phyloP scores from a whole-genome alignment of 495 filamentous ascomycete genomes.

The Letharia lupina region DNA sequence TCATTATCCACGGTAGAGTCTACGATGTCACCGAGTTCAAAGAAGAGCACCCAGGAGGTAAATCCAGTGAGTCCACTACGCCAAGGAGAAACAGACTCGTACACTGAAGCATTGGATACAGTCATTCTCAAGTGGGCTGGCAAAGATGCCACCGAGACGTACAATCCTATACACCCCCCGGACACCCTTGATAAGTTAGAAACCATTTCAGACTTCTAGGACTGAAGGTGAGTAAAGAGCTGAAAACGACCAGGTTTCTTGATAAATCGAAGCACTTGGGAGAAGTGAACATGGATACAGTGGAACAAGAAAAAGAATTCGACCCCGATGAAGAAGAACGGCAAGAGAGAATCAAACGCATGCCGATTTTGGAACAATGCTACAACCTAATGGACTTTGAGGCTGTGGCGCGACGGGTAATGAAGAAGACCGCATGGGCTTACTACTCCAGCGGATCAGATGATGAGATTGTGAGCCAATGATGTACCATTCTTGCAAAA shows the following conservation, averaged over 20 bases:
- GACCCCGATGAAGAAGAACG: slow-evolving; percentile 73
- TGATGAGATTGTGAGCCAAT: slow-evolving; percentile 79
- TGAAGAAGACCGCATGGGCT: slow-evolving; percentile 94
- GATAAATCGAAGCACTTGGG: slow-evolving; percentile 84
- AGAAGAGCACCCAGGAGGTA: slow-evolving; percentile 83
- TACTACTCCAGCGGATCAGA: slow-evolving; percentile 96
- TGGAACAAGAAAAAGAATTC: slow-evolving; percentile 59
- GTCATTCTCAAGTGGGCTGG: slow-evolving; percentile 76
- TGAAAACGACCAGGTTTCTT: slow-evolving; percentile 10
- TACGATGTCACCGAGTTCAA: slow-evolving; percentile 92
- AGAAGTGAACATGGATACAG: slow-evolving; percentile 80
- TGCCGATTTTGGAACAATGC: slow-evolving; percentile 80
- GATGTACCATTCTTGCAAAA: neutral
- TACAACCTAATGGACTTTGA: slow-evolving; percentile 96
- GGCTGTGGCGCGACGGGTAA: slow-evolving; percentile 72
- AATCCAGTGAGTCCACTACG: slow-evolving; percentile 38
- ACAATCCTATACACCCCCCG: slow-evolving; percentile 90
- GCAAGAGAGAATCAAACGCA: slow-evolving; percentile 62
- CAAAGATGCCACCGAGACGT: slow-evolving; percentile 75
- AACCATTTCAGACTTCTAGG: neutral
- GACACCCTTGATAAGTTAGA: slow-evolving; percentile 66
- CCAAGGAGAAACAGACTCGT: neutral
- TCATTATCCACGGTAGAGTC: slow-evolving; percentile 82
- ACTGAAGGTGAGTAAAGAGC: neutral
- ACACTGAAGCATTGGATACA: neutral